Evolutionary conservation across 2,329 filamentous ascomycete genomes (phyloP), one percentile per base, ranked within the genome.

Genomic region (Ceratocystis cubensis): DNA sequence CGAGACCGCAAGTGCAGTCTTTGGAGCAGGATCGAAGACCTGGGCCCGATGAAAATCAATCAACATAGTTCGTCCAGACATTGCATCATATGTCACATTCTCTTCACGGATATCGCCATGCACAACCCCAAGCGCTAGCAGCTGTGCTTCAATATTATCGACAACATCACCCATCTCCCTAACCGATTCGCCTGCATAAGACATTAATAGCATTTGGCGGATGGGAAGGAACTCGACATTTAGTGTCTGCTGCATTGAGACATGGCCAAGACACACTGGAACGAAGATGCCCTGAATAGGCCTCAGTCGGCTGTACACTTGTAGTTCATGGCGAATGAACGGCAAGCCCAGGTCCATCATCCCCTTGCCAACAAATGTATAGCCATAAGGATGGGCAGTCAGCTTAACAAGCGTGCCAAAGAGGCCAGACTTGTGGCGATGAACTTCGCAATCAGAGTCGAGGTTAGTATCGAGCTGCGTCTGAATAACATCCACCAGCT

Each of bases 301-400:
- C 13, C 1, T 10, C 2, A 63, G 61, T 6, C 15, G 37, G 3
- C 15, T 20, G 44, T 63, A 63, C 22, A 48, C 44, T 20, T 13
- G 6, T 15, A 37, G 22, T 6, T 63, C 28, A 6, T 30, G 28
- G 28, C 5, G 13, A 10, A 63, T 25, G 41, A 28, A 25, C n/a
- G 4, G 17, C n/a, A 44, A 13, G 61, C 20, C n/a, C 8, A 25
- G 15, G 15, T 63, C 33, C 5, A 45, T 41, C 61, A 15, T 20
- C 33, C 28, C 61, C 61, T 63, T 63, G 17, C 28, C 61, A 28
- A 63, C 61, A 46, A 63, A 20, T 63, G 61, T 63, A 28, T 63
- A 63, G 28, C 41, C 33, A 28, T 63, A 25, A 45, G 61, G 61
- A 13, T 46, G 41, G 22, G n/a, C 61, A 10, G 61, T 63, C 5